Evolutionary conservation across 495 filamentous ascomycete species (phyloP).

Genomic region (Aspergillus sclerotiicarbonarius): DNA sequence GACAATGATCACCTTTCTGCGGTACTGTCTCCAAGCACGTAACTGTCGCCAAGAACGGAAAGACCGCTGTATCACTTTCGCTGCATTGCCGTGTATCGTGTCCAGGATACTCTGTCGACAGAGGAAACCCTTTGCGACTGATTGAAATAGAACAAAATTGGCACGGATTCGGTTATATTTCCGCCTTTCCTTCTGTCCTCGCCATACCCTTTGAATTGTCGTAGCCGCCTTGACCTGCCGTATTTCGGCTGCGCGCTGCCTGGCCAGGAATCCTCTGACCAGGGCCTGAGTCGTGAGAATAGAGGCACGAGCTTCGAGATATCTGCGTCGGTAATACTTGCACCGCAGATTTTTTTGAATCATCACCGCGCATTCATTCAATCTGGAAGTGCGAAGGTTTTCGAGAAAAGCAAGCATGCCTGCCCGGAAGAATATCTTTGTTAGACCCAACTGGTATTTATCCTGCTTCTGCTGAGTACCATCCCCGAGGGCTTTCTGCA

Average conservation of each 20-base stretch:
- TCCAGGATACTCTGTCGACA: slow-evolving; percentile 87
- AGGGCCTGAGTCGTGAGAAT: slow-evolving; percentile 78
- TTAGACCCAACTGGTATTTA: slow-evolving; percentile 94
- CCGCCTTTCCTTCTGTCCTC: slow-evolving; percentile 81
- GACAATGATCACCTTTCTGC: slow-evolving; percentile 81
- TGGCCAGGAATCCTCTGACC: slow-evolving; percentile 69
- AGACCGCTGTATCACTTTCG: slow-evolving; percentile 80
- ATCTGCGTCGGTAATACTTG: slow-evolving; percentile 92
- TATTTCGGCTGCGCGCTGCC: slow-evolving; percentile 74
- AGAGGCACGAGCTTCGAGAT: slow-evolving; percentile 78
- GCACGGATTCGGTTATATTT: slow-evolving; percentile 70
- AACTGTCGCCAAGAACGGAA: slow-evolving; percentile 82
- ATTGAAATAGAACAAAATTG: slow-evolving; percentile 82
- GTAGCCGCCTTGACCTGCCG: slow-evolving; percentile 84
- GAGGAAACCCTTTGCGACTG: slow-evolving; percentile 85
- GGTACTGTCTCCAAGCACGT: slow-evolving; percentile 80
- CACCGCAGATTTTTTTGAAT: slow-evolving; percentile 98
- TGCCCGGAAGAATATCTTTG: slow-evolving; percentile 98
- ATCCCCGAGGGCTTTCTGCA: slow-evolving; percentile 84
- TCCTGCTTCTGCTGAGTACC: slow-evolving; percentile 76
- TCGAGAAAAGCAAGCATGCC: slow-evolving; percentile 98
- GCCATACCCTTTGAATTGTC: slow-evolving; percentile 93
- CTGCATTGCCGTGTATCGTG: slow-evolving; percentile 89
- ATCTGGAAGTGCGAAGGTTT: slow-evolving; percentile 80
- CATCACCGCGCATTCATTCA: slow-evolving; percentile 95